phyloP scores from a whole-genome alignment of 495 filamentous ascomycete species.

The Penicillium mononematosum region DNA sequence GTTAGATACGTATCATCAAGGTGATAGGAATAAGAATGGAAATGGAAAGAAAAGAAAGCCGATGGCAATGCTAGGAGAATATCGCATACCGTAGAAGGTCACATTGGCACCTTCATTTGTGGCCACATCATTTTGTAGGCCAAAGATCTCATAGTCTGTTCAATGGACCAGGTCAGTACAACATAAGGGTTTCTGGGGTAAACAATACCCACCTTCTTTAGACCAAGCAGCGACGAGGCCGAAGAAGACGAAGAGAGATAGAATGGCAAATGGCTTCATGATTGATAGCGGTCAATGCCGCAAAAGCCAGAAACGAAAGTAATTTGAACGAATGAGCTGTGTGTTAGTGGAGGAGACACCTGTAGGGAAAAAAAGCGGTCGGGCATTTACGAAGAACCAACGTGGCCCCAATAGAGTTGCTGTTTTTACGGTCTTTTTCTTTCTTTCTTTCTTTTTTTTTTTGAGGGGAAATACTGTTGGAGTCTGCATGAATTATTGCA shows the following conservation, averaged over 20 bases:
- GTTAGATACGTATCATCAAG: conserved; percentile 8
- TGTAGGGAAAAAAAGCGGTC: conserved; percentile 24
- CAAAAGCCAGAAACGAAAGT: conserved; percentile 15
- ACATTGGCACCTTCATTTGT: conserved; percentile 72
- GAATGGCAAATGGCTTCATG: conserved; percentile 40
- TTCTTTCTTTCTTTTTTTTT: not conserved
- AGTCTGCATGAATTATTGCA: conserved; percentile 2
- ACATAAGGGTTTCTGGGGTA: conserved; percentile 1
- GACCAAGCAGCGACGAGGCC: conserved; percentile 71
- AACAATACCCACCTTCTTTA: conserved; percentile 67
- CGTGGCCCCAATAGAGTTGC: conserved; percentile 28
- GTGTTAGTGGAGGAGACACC: conserved; percentile 3
- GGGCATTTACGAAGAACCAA: conserved; percentile 12
- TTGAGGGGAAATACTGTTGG: not conserved
- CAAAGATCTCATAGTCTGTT: conserved; percentile 95
- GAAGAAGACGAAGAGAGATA: conserved; percentile 43
- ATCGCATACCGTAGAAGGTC: conserved; percentile 76
- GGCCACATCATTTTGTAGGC: conserved; percentile 80
- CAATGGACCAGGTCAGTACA: conserved; percentile 8
- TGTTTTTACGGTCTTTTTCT: not conserved
- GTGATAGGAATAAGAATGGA: too few relatives aligned
- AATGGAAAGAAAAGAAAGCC: not conserved
- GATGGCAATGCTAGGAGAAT: not conserved
- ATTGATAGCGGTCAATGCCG: conserved; percentile 31
- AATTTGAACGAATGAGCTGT: conserved; percentile 7